Percentiles rank a stretch among this genome's conserved stretches.
These are phyloP conservation scores for Rhodotorula sp. DNA, from an alignment of 1,284 basidiomycete genomes.

Conservation along the genomic window DNA sequence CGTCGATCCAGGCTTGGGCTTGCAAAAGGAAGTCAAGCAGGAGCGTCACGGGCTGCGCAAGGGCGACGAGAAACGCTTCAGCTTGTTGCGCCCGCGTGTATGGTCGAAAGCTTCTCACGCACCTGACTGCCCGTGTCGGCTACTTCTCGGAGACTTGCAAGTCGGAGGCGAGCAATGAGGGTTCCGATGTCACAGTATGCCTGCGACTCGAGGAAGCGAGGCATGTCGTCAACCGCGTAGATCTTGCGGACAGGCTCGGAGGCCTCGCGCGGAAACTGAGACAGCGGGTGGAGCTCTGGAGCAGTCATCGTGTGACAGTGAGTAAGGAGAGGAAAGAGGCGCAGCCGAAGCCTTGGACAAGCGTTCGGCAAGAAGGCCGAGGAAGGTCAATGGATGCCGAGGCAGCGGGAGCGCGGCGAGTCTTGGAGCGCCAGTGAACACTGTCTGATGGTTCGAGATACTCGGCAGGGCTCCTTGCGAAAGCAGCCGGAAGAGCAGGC, in stretches of 20 bases:
- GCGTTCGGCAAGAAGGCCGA: too few species aligned
- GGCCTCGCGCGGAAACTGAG: neutral
- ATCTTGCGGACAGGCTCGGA: conserved; percentile 40
- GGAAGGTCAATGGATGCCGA: too few species aligned
- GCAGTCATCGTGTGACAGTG: neutral
- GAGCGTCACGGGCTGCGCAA: neutral
- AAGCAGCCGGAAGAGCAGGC: neutral
- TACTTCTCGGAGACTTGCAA: conserved; percentile 45
- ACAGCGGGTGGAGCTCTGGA: neutral
- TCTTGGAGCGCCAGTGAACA: too few species aligned
- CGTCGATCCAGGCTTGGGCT: conserved; percentile 66
- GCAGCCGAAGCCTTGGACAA: neutral
- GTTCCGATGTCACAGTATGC: conserved; percentile 46
- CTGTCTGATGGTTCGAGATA: too few species aligned
- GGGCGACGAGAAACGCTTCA: neutral
- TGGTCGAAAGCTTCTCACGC: too few species aligned
- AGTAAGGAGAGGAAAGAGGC: neutral
- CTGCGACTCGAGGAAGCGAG: conserved; percentile 43
- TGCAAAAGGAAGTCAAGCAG: conserved; percentile 14
- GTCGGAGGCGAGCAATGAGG: conserved; percentile 47
- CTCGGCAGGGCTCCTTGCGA: too few species aligned
- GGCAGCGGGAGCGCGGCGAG: too few species aligned
- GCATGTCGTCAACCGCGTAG: conserved; percentile 47
- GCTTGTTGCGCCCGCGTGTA: too few species aligned
- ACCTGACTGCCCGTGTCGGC: conserved; percentile 16